Evolutionary conservation across 352 stramenopile species (phyloP).

Genomic region (Globisporangium parvum): DNA sequence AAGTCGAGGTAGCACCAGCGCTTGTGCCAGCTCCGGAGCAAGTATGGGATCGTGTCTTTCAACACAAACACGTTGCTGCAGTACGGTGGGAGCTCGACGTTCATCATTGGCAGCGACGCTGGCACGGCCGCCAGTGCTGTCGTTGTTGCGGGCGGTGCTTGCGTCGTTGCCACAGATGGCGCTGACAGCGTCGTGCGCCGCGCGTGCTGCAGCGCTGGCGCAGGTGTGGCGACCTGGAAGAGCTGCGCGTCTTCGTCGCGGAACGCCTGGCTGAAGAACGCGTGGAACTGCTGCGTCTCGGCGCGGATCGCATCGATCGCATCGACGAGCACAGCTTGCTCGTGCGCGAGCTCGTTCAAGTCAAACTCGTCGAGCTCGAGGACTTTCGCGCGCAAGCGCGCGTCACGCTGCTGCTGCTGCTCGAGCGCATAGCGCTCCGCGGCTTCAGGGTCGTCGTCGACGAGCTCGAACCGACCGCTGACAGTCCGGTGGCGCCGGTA

Average conservation of each 20-base stretch:
- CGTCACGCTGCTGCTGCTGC: constrained; percentile 40
- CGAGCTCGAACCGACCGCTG: constrained; percentile 38
- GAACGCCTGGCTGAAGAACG: constrained; percentile 53
- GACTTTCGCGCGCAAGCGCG: constrained; percentile 42
- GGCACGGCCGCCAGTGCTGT: constrained; percentile 16
- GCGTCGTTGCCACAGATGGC: constrained; percentile 9
- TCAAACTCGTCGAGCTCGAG: constrained; percentile 63
- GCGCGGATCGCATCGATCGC: constrained; percentile 54
- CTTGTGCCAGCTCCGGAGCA: constrained; percentile 77
- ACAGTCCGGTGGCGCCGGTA: constrained; percentile 12
- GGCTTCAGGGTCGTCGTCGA: constrained; percentile 29
- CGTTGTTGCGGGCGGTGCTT: constrained; percentile 5
- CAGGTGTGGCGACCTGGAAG: constrained; percentile 15
- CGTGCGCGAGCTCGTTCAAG: constrained; percentile 49
- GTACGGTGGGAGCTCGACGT: constrained; percentile 58
- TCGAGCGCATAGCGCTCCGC: constrained; percentile 17
- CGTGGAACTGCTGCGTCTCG: constrained; percentile 54
- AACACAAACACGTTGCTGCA: constrained; percentile 72
- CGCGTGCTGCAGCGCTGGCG: constrained; percentile 16
- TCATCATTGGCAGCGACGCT: constrained; percentile 14
- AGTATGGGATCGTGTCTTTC: constrained; percentile 67
- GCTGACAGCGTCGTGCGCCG: constrained; percentile 22
- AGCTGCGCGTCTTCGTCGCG: constrained; percentile 34
- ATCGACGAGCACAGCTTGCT: constrained; percentile 40
- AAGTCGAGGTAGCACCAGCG: constrained; percentile 83